These are phyloP conservation scores for Xanthoconium separans DNA, from an alignment of 1,284 basidiomycete genomes.

Conservation along the genomic window DNA sequence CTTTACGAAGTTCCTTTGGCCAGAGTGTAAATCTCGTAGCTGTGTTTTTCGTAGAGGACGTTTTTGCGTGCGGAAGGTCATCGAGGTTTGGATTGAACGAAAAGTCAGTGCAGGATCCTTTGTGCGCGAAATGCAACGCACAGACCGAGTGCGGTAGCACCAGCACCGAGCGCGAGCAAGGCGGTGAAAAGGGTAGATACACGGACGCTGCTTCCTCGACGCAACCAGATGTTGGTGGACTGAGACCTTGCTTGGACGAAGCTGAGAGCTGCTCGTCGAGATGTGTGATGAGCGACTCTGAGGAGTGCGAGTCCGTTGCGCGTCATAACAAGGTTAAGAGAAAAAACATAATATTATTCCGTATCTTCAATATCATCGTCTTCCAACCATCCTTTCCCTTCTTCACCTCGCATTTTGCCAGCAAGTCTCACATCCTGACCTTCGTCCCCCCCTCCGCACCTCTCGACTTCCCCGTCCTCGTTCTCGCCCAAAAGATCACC, in stretches of 20 bases:
- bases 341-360: slow-evolving; percentile 17
- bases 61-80: not conserved
- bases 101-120: slow-evolving; percentile 9
- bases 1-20: slow-evolving; percentile 61
- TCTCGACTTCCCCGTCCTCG: slow-evolving; percentile 26
- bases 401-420: slow-evolving; percentile 19
- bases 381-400: slow-evolving; percentile 55
- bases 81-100: not conserved
- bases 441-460: slow-evolving; percentile 14
- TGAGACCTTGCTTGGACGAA: slow-evolving; percentile 5
- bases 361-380: slow-evolving; percentile 68
- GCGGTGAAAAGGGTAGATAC: slow-evolving; percentile 48
- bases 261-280: not conserved
- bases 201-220: slow-evolving; percentile 20
- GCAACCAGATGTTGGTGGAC: slow-evolving; percentile 18
- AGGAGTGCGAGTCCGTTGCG: slow-evolving; percentile 1
- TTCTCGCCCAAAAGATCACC: slow-evolving; percentile 31
- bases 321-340: too few species aligned
- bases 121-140: slow-evolving; percentile 33
- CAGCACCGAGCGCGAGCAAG: slow-evolving; percentile 48
- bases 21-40: slow-evolving; percentile 62
- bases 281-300: not conserved
- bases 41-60: slow-evolving; percentile 24
- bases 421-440: slow-evolving; percentile 25
- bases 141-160: slow-evolving; percentile 54